A percentile compares a stretch with the other conserved stretches of the same genome.
phyloP scores from a whole-genome alignment of 768 basidiomycete species.

The Mycena albidolilacea region DNA sequence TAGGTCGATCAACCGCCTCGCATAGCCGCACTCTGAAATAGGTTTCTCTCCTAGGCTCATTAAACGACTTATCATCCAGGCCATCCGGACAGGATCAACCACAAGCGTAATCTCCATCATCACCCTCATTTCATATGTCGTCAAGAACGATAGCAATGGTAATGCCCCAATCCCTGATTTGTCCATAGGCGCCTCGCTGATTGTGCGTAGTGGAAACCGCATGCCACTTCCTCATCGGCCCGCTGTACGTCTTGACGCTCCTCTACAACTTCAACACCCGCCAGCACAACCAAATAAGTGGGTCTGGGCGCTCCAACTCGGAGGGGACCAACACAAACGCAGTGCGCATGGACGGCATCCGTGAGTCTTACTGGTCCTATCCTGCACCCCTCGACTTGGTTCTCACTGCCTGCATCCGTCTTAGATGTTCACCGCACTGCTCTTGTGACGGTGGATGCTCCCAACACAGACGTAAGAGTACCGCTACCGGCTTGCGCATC shows the following conservation, averaged over 20 bases:
- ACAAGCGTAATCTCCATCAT: not conserved
- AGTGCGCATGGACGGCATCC: not conserved
- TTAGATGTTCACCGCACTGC: not conserved
- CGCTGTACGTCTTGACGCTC: not conserved
- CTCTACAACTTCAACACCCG: not conserved
- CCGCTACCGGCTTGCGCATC: too few species aligned
- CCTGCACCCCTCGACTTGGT: not conserved
- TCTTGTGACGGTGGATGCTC: not conserved
- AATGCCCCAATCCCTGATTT: not conserved
- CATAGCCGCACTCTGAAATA: not conserved
- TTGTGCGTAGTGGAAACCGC: not conserved
- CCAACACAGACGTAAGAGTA: not conserved
- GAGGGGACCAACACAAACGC: not conserved
- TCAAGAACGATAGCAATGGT: not conserved
- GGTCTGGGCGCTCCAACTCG: not conserved
- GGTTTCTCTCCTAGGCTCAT: not conserved
- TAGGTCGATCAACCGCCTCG: too few species aligned
- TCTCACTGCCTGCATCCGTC: not conserved
- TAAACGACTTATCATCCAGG: not conserved
- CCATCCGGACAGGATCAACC: not conserved
- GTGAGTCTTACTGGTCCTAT: not conserved
- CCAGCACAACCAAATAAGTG: not conserved
- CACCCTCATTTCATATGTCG: not conserved
- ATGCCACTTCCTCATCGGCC: not conserved
- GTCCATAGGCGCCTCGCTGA: not conserved